phyloP scores from a whole-genome alignment of 1,284 basidiomycete species.

The Ganoderma lingzhi region DNA sequence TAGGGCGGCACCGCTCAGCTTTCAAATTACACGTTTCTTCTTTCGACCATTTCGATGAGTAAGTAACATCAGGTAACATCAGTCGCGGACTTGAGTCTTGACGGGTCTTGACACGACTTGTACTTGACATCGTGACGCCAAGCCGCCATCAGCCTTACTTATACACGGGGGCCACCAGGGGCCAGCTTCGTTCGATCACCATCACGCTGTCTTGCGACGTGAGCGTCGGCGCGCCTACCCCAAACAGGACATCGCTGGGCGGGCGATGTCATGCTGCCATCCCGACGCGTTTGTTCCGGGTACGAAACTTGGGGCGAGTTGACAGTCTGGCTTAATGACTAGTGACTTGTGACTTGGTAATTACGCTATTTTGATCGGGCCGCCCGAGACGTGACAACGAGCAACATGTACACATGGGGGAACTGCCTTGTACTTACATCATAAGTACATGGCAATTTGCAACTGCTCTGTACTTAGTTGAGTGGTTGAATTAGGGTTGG shows the following conservation, averaged over 20 bases:
- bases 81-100: neutral
- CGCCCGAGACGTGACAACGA: neutral
- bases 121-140: neutral
- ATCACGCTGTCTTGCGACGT: neutral
- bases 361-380: neutral
- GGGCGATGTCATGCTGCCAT: conserved; percentile 2
- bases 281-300: neutral
- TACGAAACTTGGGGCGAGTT: neutral
- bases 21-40: neutral
- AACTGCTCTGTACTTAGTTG: neutral
- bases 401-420: neutral
- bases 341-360: neutral
- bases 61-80: neutral
- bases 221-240: conserved; percentile 13
- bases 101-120: neutral
- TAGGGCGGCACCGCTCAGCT: neutral
- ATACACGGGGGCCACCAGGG: neutral
- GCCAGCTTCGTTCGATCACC: neutral
- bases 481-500: neutral
- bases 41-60: neutral
- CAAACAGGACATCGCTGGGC: neutral
- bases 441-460: neutral
- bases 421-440: neutral
- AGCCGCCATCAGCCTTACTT: neutral
- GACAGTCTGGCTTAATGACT: neutral